phyloP scores from a whole-genome alignment of 2,329 filamentous ascomycete genomes.

The Trichoderma oligosporum region DNA sequence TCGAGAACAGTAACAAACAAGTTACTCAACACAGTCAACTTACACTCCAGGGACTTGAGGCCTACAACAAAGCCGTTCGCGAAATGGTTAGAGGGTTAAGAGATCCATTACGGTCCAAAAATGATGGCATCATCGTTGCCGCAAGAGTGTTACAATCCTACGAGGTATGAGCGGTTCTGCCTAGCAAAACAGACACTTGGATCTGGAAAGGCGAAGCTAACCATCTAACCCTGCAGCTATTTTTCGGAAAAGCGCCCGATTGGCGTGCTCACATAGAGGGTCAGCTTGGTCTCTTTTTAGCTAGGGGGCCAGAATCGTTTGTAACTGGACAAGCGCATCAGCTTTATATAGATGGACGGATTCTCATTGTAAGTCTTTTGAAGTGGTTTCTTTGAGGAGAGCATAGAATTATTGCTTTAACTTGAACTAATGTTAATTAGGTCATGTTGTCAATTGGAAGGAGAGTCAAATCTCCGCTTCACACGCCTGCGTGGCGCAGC shows the following conservation, averaged over 20 bases:
- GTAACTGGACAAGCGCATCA: slow-evolving; percentile 22
- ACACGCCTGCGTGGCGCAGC: slow-evolving; percentile 32
- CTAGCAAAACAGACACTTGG: background rate
- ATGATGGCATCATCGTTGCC: slow-evolving; percentile 20
- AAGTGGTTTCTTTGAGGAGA: no score
- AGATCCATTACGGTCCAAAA: slow-evolving; percentile 17
- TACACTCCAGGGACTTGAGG: slow-evolving; percentile 24
- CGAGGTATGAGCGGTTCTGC: slow-evolving; percentile 20
- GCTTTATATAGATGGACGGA: slow-evolving; percentile 24
- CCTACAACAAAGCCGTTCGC: slow-evolving; percentile 24
- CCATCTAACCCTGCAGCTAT: background rate
- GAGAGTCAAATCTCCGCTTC: slow-evolving; percentile 26
- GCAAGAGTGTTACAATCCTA: slow-evolving; percentile 24
- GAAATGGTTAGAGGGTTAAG: slow-evolving; percentile 20
- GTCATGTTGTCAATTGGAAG: slow-evolving; percentile 21
- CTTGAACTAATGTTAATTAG: background rate
- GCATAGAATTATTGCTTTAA: background rate
- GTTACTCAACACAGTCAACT: slow-evolving; percentile 22
- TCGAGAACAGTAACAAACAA: slow-evolving; percentile 21
- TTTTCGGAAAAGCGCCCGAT: slow-evolving; percentile 16
- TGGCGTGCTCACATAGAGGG: slow-evolving; percentile 23
- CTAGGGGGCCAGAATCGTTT: slow-evolving; percentile 20
- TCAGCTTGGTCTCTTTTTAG: slow-evolving; percentile 21
- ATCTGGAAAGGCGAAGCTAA: background rate
- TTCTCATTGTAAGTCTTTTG: slow-evolving; percentile 23